Conservation (phyloP, 768 basidiomycete species). For the Boletellus ananiceps region DNA sequence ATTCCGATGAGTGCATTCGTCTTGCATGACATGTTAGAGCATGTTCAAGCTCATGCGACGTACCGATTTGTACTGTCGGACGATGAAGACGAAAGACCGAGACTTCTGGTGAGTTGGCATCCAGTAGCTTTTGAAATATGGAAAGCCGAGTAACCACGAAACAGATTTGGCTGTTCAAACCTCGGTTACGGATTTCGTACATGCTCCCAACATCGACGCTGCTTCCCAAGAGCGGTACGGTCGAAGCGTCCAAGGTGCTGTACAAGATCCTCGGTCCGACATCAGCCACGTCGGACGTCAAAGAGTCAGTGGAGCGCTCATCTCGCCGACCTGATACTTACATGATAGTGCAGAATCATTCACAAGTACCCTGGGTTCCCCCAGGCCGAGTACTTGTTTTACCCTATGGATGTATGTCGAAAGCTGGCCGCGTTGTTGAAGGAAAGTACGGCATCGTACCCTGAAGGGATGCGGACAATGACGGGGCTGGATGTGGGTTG, state of each 20-base stretch:
- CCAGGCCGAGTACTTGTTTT: constrained; percentile 83
- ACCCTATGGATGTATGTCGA: constrained; percentile 74
- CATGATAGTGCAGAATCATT: constrained; percentile 40
- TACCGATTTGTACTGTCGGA: constrained; percentile 89
- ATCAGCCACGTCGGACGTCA: constrained; percentile 35
- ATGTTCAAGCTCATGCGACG: constrained; percentile 86
- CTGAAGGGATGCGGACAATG: constrained; percentile 71
- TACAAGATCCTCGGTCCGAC: constrained; percentile 73
- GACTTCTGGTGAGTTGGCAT: constrained; percentile 60
- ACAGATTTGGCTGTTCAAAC: constrained; percentile 95
- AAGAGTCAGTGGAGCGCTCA: constrained; percentile 12
- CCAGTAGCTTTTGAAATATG: neutral
- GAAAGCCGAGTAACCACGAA: neutral
- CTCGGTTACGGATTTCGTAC: constrained; percentile 77
- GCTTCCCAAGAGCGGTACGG: constrained; percentile 57
- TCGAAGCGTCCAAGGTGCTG: constrained; percentile 77
- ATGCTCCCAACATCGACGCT: constrained; percentile 48
- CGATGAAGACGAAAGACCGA: constrained; percentile 77
- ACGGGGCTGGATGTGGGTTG: constrained; percentile 81
- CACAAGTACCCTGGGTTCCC: constrained; percentile 77
- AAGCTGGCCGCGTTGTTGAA: constrained; percentile 64
- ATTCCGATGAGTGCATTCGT: constrained; percentile 84
- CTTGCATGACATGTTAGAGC: constrained; percentile 86
- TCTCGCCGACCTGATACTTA: constrained; percentile 1
- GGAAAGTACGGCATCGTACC: constrained; percentile 77